Evolutionary conservation across 2,329 filamentous ascomycete genomes (phyloP).

Genomic region (Chaetomiaceae sp.): DNA sequence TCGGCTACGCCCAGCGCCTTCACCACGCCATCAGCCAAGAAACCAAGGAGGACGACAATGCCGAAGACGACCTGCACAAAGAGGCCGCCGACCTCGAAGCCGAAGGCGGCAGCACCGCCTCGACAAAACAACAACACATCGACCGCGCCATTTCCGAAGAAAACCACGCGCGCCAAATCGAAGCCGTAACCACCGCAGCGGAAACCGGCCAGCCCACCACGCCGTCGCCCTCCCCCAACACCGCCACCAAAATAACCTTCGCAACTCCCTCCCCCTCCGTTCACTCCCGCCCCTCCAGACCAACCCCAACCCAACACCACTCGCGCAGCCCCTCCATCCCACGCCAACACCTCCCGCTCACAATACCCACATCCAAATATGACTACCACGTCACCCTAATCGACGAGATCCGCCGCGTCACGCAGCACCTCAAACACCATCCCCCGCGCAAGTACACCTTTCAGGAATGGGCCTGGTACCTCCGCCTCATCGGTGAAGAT

Average conservation of each 20-base stretch:
- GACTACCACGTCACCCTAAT: conserved; percentile 63
- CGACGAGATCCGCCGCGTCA: conserved; percentile 63
- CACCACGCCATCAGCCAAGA: conserved; percentile 22
- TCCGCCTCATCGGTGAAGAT: conserved; percentile 68
- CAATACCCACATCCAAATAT: conserved; percentile 1
- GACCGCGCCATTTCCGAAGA: conserved; percentile 6
- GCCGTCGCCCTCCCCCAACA: neutral
- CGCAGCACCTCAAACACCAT: conserved; percentile 54
- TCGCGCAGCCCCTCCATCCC: neutral
- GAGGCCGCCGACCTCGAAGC: conserved; percentile 20
- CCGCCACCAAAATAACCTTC: conserved; percentile 1
- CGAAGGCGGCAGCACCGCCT: conserved; percentile 10
- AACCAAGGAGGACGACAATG: conserved; percentile 26
- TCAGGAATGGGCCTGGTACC: conserved; percentile 82
- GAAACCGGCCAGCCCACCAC: neutral
- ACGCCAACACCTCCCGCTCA: neutral
- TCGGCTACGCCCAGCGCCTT: conserved; percentile 33
- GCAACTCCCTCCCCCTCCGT: neutral
- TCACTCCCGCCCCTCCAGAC: neutral
- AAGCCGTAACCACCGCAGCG: conserved; percentile 6
- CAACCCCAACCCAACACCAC: neutral
- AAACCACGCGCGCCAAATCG: conserved; percentile 1
- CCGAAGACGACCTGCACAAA: conserved; percentile 29
- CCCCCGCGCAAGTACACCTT: conserved; percentile 66
- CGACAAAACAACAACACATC: neutral